Evolutionary conservation across 805 yeast species (phyloP), one percentile per base, ranked within the genome.

Genomic region (Ogataea paradorogensis): DNA sequence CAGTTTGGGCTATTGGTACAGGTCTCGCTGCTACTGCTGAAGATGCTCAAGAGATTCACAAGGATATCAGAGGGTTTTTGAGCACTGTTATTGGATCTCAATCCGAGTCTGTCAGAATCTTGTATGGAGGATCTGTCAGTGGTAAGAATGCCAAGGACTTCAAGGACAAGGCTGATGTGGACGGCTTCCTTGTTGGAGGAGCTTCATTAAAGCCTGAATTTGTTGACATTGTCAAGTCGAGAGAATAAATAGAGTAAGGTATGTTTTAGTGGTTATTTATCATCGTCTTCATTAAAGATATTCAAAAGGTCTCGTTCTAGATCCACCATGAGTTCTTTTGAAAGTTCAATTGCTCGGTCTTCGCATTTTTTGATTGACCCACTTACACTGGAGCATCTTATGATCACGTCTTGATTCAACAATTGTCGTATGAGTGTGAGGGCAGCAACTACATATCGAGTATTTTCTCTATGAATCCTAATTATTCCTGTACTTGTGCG

Each of bases 1-100:
- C 99, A 59, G 96, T 93, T 55, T 93, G 99, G 99, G 99, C 99
- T 59, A 93, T 93, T 59, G 99, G 99, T 68, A 90, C 98, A 57
- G 99, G 99, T 64, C 80, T 93, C 63, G 96, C 98, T 59, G 98
- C 99, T 48, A 93, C 99, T 57, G 89, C 99, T 55, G 86, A 84
- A 55, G 99, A 93, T 65, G 99, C 99, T 55, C 96, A 93, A 75
- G 88, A 82, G 54, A 87, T 93, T 61, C 99, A 93, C 75, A 77
- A 78, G 65, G 76, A 76, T 56, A 87, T 93, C 72, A 86, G 99
- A 78, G 77, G 70, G 48, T 89, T 77, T 78, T 78, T 93, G 66
- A 73, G 78, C 55, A 70, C 76, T 59, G 79, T 83, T 67, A 78
- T 91, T 62, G 91, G 95, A 63, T 78, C 79, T 53, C 85, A 76